Evolutionary conservation across 164 flowering plant species (phyloP), one percentile per base, ranked within the genome.

Genomic region (Nymphaea colorata): DNA sequence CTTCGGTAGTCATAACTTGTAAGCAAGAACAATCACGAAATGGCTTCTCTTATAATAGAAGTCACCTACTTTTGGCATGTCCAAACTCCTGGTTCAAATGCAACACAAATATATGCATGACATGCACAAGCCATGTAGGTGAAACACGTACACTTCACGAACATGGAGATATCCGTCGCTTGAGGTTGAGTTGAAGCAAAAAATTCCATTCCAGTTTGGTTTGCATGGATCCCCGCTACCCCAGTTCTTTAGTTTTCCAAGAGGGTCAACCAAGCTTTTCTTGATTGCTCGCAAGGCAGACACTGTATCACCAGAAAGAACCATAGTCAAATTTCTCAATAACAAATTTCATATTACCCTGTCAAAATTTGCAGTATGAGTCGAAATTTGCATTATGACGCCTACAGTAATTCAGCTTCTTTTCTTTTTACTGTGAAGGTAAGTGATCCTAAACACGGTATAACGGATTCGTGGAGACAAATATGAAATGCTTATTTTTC

Each of bases 141-240:
- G 36, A 42, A 57, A 51, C 45, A 57, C 87, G 59, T 89, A 89
- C 97, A 91, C 72, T 68, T 83, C 84, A 15, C 15, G 64, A 64
- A 90, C 82, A 68, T 88, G 98, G 63, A 82, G 75, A 71, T 88
- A 83, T 15, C 82, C 91, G 75, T 90, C 93, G 65, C 57, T 57
- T 15, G n/a, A 43, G 51, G 68, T 16, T n/a, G 62, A 41, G 66
- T 78, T 67, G 69, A 43, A 71, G 79, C 98, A 92, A 3, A 76
- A 2, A 51, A 92, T 81, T 61, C 94, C 96, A 0, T 78, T 86
- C 98, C 98, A 92, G 62, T 88, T 82, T 41, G 86, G 74, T n/a
- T 66, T 66, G 70, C 98, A 92, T 25, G 98, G 98, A 80, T 92
- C 96, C 3, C 85, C 83, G 61, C 76, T 71, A 10, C 65, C 75